Conservation (phyloP, 768 basidiomycete species). For the Leccinum uliginosum region DNA sequence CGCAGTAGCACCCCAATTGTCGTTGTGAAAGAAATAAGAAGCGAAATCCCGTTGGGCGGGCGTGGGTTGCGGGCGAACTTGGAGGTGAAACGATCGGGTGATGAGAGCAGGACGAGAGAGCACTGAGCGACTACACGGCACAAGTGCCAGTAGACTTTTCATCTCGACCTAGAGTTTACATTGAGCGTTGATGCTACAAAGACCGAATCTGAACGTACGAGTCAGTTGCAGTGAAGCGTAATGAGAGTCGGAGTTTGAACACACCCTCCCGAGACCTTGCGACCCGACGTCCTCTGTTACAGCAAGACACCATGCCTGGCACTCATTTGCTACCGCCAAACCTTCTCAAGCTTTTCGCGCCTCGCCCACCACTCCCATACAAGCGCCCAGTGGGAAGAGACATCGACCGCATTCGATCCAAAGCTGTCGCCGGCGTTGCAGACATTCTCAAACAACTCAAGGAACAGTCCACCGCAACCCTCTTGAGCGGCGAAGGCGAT, state of each 20-base stretch:
- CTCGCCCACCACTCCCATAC: constrained; percentile 87
- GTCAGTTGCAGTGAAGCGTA: constrained; percentile 8
- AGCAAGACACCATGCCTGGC: constrained; percentile 42
- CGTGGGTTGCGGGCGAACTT: neutral
- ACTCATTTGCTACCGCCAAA: constrained; percentile 93
- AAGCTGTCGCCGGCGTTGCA: constrained; percentile 76
- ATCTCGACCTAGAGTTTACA: constrained; percentile 12
- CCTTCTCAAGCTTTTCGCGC: constrained; percentile 93
- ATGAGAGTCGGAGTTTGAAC: constrained; percentile 30
- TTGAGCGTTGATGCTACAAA: constrained; percentile 8
- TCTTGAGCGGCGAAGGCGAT: constrained; percentile 58
- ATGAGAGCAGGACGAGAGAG: constrained; percentile 7
- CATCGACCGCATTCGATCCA: constrained; percentile 64
- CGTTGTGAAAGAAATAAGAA: constrained; percentile 64
- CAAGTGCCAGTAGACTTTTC: constrained; percentile 4
- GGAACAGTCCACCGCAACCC: constrained; percentile 69
- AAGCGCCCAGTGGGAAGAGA: constrained; percentile 81
- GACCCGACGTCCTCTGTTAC: constrained; percentile 7
- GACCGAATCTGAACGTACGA: constrained; percentile 3
- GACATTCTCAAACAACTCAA: constrained; percentile 65
- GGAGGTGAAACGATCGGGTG: constrained; percentile 8
- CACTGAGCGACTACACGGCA: constrained; percentile 12
- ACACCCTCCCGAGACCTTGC: constrained; percentile 8
- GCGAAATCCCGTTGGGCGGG: constrained; percentile 31
- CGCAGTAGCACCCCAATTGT: constrained; percentile 40